Conservation (phyloP, 2,329 filamentous ascomycete genomes). For the Triangularia setosa region DNA sequence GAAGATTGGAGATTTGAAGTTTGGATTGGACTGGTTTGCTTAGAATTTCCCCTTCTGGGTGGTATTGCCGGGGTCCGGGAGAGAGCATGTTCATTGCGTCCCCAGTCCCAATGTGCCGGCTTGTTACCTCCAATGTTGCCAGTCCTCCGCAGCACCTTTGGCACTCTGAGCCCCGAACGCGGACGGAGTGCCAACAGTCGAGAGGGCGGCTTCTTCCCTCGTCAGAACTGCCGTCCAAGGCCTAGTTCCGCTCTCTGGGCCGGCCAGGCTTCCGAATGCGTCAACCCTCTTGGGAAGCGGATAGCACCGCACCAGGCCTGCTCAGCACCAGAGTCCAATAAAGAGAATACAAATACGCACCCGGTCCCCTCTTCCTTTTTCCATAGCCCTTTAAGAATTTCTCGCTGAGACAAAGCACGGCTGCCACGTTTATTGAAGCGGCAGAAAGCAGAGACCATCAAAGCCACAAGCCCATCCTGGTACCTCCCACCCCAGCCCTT, state of each 20-base stretch:
- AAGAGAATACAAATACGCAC: slow-evolving; percentile 28
- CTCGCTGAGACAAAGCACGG: slow-evolving; percentile 25
- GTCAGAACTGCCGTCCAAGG: slow-evolving; percentile 15
- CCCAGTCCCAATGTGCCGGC: slow-evolving; percentile 10
- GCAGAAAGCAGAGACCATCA: slow-evolving; percentile 21
- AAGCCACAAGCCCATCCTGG: slow-evolving; percentile 13
- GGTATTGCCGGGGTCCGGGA: background rate
- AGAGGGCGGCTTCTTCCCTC: slow-evolving; percentile 14
- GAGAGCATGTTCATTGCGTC: slow-evolving; percentile 3
- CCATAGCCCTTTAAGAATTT: slow-evolving; percentile 17
- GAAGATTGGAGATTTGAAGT: background rate
- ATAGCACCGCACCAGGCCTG: slow-evolving; percentile 15
- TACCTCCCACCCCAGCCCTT: slow-evolving; percentile 9
- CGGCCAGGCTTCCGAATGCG: slow-evolving; percentile 26
- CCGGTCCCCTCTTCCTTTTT: slow-evolving; percentile 18
- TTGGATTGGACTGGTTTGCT: background rate
- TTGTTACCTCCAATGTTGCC: slow-evolving; percentile 11
- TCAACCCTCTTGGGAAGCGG: slow-evolving; percentile 15
- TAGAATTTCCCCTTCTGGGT: background rate
- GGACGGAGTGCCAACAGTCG: slow-evolving; percentile 20
- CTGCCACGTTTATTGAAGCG: slow-evolving; percentile 22
- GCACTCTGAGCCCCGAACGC: slow-evolving; percentile 18
- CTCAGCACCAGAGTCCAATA: slow-evolving; percentile 14
- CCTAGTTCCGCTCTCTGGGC: slow-evolving; percentile 12
- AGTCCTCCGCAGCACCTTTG: slow-evolving; percentile 5